Evolutionary conservation across 805 yeast genomes (phyloP).

Genomic region (Candida ovalis): DNA sequence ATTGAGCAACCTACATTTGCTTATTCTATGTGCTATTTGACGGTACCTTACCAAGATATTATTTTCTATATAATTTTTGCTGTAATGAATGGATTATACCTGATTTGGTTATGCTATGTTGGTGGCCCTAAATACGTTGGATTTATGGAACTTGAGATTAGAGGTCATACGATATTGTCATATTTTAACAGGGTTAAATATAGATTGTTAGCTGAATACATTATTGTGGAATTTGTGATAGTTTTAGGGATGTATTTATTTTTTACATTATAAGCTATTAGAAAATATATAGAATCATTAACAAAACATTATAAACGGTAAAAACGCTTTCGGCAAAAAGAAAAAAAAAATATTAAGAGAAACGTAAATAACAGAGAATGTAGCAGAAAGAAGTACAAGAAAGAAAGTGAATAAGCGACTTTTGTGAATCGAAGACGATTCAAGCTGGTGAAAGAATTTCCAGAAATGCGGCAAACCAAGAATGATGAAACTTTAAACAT

Average conservation of each 20-base stretch:
- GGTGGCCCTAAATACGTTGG: conserved; percentile 5
- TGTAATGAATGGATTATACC: conserved; percentile 19
- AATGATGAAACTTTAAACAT: not conserved
- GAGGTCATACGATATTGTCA: not conserved
- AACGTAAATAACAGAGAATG: not conserved
- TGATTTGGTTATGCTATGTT: conserved; percentile 6
- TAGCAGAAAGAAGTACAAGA: not conserved
- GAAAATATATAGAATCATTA: not conserved
- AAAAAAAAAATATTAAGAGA: not conserved
- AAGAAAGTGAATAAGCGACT: not conserved
- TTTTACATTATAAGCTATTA: not conserved
- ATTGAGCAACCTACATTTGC: conserved; percentile 25
- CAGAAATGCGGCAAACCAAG: not conserved
- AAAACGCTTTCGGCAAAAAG: not conserved
- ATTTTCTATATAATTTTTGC: conserved; percentile 36
- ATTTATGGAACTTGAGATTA: conserved; percentile 4
- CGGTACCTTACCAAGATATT: conserved; percentile 42
- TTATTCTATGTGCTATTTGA: conserved; percentile 43
- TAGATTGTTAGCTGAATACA: conserved; percentile 5
- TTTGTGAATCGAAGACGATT: not conserved
- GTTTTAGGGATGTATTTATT: conserved; percentile 9
- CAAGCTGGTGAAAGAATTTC: not conserved
- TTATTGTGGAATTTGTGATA: conserved; percentile 5
- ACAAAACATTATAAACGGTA: not conserved
- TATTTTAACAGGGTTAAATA: conserved; percentile 2